These are phyloP conservation scores for Apiospora kogelbergensis DNA, from an alignment of 2,329 filamentous ascomycete species.

Conservation along the genomic window DNA sequence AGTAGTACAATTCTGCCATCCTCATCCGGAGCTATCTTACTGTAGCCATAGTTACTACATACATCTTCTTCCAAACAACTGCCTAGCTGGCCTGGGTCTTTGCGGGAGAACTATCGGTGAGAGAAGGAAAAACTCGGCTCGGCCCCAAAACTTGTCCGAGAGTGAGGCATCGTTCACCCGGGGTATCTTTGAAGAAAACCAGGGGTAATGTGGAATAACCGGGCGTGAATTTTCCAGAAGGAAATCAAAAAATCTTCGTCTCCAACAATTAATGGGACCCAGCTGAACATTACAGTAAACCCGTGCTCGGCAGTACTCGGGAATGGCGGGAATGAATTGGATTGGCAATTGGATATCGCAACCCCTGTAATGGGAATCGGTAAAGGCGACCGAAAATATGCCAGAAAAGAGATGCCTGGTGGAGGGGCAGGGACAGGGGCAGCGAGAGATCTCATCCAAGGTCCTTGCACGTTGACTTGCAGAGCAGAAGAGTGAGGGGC, in stretches of 20 bases:
- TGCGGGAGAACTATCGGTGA: not conserved
- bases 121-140: not conserved
- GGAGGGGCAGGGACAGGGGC: not conserved
- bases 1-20: not conserved
- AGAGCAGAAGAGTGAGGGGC: no score
- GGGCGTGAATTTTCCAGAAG: not conserved
- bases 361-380: not conserved
- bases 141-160: not conserved
- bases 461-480: not conserved
- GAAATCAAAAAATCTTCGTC: not conserved
- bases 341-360: not conserved
- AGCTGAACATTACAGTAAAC: not conserved
- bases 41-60: not conserved
- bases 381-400: not conserved
- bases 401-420: not conserved
- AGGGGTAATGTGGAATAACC: not conserved
- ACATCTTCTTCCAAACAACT: no score
- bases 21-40: not conserved
- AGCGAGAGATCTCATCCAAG: not conserved
- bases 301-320: not conserved
- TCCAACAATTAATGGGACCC: not conserved
- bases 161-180: not conserved
- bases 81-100: not conserved
- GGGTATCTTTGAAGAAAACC: not conserved
- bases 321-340: not conserved